Evolutionary conservation across 176 grass and related monocot species (phyloP).

Genomic region (Zea luxurians): DNA sequence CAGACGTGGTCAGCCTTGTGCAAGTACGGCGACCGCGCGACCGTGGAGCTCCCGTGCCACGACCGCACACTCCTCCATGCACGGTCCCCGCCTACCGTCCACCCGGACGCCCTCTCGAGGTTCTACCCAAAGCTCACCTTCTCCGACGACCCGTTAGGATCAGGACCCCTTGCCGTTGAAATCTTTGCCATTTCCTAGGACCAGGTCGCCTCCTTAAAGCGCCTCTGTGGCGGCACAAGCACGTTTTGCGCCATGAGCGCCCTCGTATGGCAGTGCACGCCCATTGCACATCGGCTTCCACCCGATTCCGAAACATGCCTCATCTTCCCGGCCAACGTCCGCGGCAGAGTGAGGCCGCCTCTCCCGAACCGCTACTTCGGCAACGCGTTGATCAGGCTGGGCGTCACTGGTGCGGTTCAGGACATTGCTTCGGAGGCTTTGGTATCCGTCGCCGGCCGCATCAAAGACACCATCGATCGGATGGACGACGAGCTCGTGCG

Average conservation of each 20-base stretch:
- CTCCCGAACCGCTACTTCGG: conserved; percentile 39
- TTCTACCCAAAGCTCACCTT: background rate
- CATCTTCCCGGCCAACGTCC: conserved; percentile 24
- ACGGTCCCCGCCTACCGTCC: background rate
- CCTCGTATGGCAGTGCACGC: conserved; percentile 39
- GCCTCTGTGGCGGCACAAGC: background rate
- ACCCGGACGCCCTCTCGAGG: background rate
- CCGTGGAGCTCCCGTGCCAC: background rate
- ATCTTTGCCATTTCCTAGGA: conserved; percentile 25
- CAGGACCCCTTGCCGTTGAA: background rate
- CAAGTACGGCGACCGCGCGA: background rate
- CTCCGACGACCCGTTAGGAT: background rate
- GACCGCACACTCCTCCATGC: background rate
- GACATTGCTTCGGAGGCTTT: conserved; percentile 16
- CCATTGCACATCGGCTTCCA: background rate
- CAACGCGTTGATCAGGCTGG: conserved; percentile 33
- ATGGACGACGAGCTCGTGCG: conserved; percentile 40
- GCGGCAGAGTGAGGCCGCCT: background rate
- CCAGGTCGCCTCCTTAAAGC: conserved; percentile 21
- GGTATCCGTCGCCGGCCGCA: conserved; percentile 4
- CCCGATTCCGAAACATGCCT: background rate
- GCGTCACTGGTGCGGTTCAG: background rate
- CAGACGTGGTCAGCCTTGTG: background rate
- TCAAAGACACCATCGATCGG: background rate
- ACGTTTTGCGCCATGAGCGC: conserved; percentile 38